Evolutionary conservation across 2,329 filamentous ascomycete species (phyloP), one percentile per base, ranked within the genome.

Genomic region (Penicillium sp.): DNA sequence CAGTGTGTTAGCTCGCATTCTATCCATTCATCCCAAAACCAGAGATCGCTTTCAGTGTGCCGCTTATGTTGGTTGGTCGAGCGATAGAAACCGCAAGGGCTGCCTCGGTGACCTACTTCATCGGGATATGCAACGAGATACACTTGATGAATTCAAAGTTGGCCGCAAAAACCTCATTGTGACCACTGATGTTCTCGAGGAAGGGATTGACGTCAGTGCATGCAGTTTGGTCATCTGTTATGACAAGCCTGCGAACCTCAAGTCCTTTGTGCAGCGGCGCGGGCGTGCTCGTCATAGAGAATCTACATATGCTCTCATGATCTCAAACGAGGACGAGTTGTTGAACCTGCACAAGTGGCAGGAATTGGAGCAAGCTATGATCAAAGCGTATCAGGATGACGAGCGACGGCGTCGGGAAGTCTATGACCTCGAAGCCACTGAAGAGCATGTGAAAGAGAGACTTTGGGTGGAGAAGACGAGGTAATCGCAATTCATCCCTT

Each of bases 331-430:
- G 4, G 58, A 65, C 31, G 61, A 72, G 37, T 48, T 58, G 24
- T 56, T 65, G 3, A 55, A 61, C 39, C 56, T 74, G 2, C 57
- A 65, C 3, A 73, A 77, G 24, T 95, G 87, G 85, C 71, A 80
- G 24, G 61, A 64, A 0, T 72, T 93, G 15, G 91, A 96, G 62
- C 65, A 74, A 3, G 72, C 80, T n/a, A 89, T 95, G 84, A 85
- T 82, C 57, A 63, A 69, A 41, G 75, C 77, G 0, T 94, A 88
- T 59, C 77, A 83, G 53, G 77, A 87, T 39, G 81, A 88, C 6
- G 65, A 77, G 53, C 74, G 83, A 21, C 67, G 77, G 44, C 62
- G 76, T 0, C 60, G 74, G 19, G 62, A 72, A 13, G 63, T 80
- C 0, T 62, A 74, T 41, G 57, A 70, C 2, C 57, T 78, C 3